Base-by-base conservation (phyloP, 768 basidiomycete species). In the Termitomyces sp. region DNA sequence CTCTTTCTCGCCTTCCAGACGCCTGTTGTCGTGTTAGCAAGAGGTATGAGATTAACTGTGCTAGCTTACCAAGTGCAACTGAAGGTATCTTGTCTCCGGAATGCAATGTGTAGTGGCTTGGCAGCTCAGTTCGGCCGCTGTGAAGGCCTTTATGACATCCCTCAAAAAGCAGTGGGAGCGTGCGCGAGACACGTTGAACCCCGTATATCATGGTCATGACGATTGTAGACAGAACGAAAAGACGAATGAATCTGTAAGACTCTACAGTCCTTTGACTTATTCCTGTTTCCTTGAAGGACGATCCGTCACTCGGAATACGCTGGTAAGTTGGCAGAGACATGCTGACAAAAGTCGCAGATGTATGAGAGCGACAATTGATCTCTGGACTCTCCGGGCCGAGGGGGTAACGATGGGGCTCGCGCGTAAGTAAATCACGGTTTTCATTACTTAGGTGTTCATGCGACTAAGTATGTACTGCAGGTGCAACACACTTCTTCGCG, bases 61-160 rank as follows among this genome's bases (percentile, higher is more conserved):
- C 20, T 49, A 18, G 55, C 65, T 40, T 70, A 85, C 86, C 86
- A 22, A 88, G 75, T 4, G 86, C 87, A 46, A 88, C 78, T 13
- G 81, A 75, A 0, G 88, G 88, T 32, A 90, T 88, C 60, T 78
- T 76, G 62, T 86, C 82, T 0, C 88, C 88, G 35, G 85, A 87
- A 4, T 85, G 83, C 14, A 90, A 72, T 1, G 75, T 78, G 64
- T 76, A 87, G 66, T 85, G 74, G 6, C 72, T 77, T 0, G 84
- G 76, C 26, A 79, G 68, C 43, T 44, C 46, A 33, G 24, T 18
- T 30, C 45, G 40, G 22, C 51, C 36, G 13, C 46, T 45, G 41
- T 60, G 51, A 38, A 63, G 32, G 32, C 54, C 57, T 49, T 61
- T 56, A 4, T 35, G 36, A 24, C 61, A 62, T 20, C 47, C 40